Percentiles rank a stretch among this genome's conserved stretches.
Evolutionary conservation across 1,284 basidiomycete genomes (phyloP).

Genomic region (Flammula alnicola): DNA sequence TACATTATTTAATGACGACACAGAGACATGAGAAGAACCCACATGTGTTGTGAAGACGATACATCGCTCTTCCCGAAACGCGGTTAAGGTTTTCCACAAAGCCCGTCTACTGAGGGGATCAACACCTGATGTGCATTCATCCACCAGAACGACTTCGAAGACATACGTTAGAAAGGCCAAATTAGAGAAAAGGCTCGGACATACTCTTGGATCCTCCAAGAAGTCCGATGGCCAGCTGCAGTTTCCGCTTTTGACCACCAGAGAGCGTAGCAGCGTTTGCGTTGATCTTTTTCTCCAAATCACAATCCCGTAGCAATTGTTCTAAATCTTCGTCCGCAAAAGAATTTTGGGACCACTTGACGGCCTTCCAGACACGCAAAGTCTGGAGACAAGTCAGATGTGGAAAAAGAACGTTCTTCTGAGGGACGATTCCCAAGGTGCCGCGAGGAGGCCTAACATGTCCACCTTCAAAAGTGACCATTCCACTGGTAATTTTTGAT

Average conservation of each 20-base stretch:
- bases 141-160: constrained; percentile 69
- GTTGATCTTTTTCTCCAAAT: constrained; percentile 69
- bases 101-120: constrained; percentile 80
- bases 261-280: constrained; percentile 68
- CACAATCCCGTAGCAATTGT: constrained; percentile 70
- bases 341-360: constrained; percentile 61
- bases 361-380: constrained; percentile 70
- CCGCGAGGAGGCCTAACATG: constrained; percentile 57
- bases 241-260: constrained; percentile 83
- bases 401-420: constrained; percentile 83
- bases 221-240: constrained; percentile 79
- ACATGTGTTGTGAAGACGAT: constrained; percentile 38
- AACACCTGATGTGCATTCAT: constrained; percentile 81
- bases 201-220: constrained; percentile 74
- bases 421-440: constrained; percentile 76
- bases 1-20: constrained; percentile 1
- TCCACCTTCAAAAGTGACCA: constrained; percentile 66
- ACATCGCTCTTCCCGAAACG: constrained; percentile 64
- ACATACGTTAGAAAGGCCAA: constrained; percentile 6
- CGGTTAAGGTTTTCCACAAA: constrained; percentile 74
- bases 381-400: constrained; percentile 79
- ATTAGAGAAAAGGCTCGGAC: constrained; percentile 19
- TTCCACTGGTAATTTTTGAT: constrained; percentile 61
- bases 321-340: constrained; percentile 55
- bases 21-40: constrained; percentile 9